These are phyloP conservation scores for Cercophora samala DNA, from an alignment of 495 filamentous ascomycete genomes.

Conservation along the genomic window DNA sequence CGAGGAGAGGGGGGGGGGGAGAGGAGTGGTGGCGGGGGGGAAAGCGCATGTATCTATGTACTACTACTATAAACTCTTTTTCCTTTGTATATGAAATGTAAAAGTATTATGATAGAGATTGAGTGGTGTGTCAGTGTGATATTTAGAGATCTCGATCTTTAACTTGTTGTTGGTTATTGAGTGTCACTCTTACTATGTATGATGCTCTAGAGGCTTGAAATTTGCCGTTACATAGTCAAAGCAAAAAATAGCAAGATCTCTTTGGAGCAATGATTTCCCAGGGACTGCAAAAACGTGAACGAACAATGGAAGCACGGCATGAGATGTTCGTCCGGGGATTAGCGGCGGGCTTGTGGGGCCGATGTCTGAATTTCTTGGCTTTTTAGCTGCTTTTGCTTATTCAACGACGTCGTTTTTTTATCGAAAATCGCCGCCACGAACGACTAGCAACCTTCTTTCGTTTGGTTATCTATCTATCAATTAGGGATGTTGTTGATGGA, in stretches of 20 bases:
- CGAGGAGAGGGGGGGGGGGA: neutral
- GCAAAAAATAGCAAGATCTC: neutral
- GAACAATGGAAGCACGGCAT: neutral
- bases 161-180: too few relatives aligned
- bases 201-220: too few relatives aligned
- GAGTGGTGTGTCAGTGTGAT: neutral
- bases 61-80: neutral
- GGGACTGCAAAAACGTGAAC: neutral
- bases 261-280: neutral
- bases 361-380: neutral
- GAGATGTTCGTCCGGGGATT: neutral
- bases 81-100: slow-evolving; percentile 7
- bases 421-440: neutral
- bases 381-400: neutral
- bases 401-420: neutral
- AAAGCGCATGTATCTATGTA: neutral
- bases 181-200: neutral
- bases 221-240: neutral
- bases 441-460: neutral
- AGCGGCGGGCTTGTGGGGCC: neutral
- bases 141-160: too few relatives aligned
- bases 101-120: neutral
- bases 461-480: neutral
- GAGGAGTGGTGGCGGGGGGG: neutral
- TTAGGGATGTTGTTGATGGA: neutral